A percentile compares a stretch with the other conserved stretches of the same genome.
Evolutionary conservation across 2,329 filamentous ascomycete genomes (phyloP).

Genomic region (Diplodia corticola): DNA sequence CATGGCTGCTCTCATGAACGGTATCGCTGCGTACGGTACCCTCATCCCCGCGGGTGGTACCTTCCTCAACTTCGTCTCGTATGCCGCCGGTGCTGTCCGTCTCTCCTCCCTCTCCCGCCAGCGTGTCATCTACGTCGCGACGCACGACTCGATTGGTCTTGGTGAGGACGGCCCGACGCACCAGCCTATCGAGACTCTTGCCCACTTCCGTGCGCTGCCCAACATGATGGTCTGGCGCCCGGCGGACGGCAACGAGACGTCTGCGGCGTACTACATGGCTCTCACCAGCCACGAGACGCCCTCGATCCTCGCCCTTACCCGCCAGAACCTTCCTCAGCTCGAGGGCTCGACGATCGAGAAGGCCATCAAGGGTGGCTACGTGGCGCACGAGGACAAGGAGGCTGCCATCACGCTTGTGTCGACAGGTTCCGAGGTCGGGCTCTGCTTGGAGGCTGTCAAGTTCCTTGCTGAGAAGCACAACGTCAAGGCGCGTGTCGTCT

Average conservation of each 20-base stretch:
- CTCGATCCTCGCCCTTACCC: slow-evolving; percentile 89
- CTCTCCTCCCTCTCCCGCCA: slow-evolving; percentile 89
- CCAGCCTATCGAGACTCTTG: slow-evolving; percentile 97
- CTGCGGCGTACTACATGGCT: slow-evolving; percentile 94
- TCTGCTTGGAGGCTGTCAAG: slow-evolving; percentile 91
- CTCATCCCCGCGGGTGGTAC: slow-evolving; percentile 92
- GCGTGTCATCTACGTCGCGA: slow-evolving; percentile 92
- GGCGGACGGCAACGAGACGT: slow-evolving; percentile 97
- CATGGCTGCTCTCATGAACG: slow-evolving; percentile 48
- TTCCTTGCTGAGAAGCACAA: slow-evolving; percentile 85
- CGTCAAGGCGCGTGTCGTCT: slow-evolving; percentile 87
- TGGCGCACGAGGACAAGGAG: slow-evolving; percentile 77
- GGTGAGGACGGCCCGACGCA: slow-evolving; percentile 98
- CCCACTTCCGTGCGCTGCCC: slow-evolving; percentile 96
- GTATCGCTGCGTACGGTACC: slow-evolving; percentile 70
- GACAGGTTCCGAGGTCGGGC: slow-evolving; percentile 92
- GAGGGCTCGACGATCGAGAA: slow-evolving; percentile 89
- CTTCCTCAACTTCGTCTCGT: slow-evolving; percentile 99
- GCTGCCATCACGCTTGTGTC: slow-evolving; percentile 88
- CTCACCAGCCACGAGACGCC: slow-evolving; percentile 88
- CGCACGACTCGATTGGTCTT: slow-evolving; percentile 98
- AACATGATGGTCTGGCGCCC: slow-evolving; percentile 99
- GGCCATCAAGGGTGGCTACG: slow-evolving; percentile 93
- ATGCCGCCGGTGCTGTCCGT: slow-evolving; percentile 92
- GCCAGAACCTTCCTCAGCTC: slow-evolving; percentile 97